Evolutionary conservation across 768 basidiomycete species (phyloP), one percentile per base, ranked within the genome.

Genomic region (Pleurotus djamor): DNA sequence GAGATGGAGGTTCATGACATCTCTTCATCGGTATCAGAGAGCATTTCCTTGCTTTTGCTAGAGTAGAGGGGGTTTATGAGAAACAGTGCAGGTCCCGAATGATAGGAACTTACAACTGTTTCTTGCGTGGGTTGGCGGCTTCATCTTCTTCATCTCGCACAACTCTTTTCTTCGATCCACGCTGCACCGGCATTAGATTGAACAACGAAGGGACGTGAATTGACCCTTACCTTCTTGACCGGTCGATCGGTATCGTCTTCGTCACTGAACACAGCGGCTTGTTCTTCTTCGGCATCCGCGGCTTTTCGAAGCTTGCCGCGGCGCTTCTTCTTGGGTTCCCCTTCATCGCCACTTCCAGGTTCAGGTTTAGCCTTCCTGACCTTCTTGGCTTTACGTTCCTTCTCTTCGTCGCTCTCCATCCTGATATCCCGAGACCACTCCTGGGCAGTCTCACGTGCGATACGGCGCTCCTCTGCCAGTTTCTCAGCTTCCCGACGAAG

Each of bases 41-140:
- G 84, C 71, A 86, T 82, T 66, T 88, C 94, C 72, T 92, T 94
- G 67, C 91, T 94, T 80, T 95, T 96, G 68, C 94, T 95, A 52
- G 62, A 17, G 41, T 48, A 34, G 38, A 7, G 61, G 52, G 61
- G 45, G 52, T 43, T 12, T 21, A 57, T 34, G 54, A 9, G 16
- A 8, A 36, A 50, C 9, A 4, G n/a, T 13, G 38, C 50, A 50
- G 17, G 14, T 33, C 21, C 21, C 21, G 5, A 2, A 8, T 50
- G n/a, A 55, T 44, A 28, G 7, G 33, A 7, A 79, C 88, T 65
- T 62, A 91, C 89, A 84, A 88, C 71, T 89, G 87, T 70, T 89
- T 92, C 76, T 88, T 91, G 36, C 86, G 83, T 7, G 86, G 84
- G n/a, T 75, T 79, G n/a, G 75, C 75, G 1, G 75, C 68, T 43